These are phyloP conservation scores for Durusdinium trenchii DNA, from an alignment of 73 alveolate species.

Conservation along the genomic window DNA sequence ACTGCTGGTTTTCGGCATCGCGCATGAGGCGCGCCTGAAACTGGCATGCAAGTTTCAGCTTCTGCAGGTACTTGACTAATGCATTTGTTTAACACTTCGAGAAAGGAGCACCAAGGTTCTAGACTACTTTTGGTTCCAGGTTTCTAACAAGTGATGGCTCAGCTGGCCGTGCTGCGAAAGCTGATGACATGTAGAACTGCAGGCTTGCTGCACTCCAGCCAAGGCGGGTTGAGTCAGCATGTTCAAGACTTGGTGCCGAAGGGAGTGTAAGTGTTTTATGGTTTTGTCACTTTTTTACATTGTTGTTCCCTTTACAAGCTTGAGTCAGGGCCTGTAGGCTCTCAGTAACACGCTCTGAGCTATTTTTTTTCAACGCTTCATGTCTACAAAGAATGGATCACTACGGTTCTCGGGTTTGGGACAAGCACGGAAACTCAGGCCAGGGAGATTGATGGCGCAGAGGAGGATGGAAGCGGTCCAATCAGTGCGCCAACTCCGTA, in stretches of 20 bases:
- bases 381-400: too few relatives aligned
- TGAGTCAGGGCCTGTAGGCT: not conserved
- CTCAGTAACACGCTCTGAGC: not conserved
- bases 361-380: not conserved
- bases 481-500: conserved; percentile 27
- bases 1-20: conserved; percentile 29
- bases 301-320: too few relatives aligned
- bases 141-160: too few relatives aligned
- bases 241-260: too few relatives aligned
- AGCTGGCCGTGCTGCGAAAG: too few relatives aligned
- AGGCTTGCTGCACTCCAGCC: not conserved
- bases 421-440: too few relatives aligned
- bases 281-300: too few relatives aligned
- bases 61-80: not conserved
- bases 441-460: conserved; percentile 4
- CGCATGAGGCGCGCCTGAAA: conserved; percentile 3
- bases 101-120: too few relatives aligned
- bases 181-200: not conserved
- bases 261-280: too few relatives aligned
- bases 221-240: not conserved
- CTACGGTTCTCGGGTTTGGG: too few relatives aligned
- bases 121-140: too few relatives aligned
- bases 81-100: too few relatives aligned
- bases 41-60: not conserved
- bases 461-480: conserved; percentile 31